Evolutionary conservation across 106 monocot genomes (phyloP).

Genomic region (Platanthera zijinensis): DNA sequence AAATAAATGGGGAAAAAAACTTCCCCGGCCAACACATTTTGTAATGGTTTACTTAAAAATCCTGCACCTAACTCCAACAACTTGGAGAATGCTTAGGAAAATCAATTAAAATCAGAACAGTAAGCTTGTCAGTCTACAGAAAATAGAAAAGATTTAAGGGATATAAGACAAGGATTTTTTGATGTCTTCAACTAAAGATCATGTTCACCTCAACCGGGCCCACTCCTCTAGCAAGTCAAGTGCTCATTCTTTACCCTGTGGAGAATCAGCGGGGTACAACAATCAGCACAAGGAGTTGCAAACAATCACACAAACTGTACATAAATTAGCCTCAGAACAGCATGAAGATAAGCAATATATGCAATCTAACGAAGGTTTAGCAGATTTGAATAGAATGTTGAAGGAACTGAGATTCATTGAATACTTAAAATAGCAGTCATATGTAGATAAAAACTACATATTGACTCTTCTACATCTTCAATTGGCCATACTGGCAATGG

Average conservation of each 20-base stretch:
- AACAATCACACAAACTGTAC: background rate
- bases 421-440: constrained; percentile 5
- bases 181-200: background rate
- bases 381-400: background rate
- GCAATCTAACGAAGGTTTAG: background rate
- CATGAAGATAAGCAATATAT: background rate
- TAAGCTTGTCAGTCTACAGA: constrained; percentile 3
- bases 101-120: constrained; percentile 13
- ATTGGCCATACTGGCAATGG: too few species aligned
- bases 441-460: too few species aligned
- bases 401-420: background rate
- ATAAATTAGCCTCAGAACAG: background rate
- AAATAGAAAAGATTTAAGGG: constrained; percentile 9
- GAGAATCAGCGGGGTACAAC: background rate
- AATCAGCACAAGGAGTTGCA: background rate
- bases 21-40: background rate
- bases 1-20: constrained; percentile 7
- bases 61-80: too few species aligned
- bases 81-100: background rate
- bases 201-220: background rate
- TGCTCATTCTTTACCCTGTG: background rate
- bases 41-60: background rate
- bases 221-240: constrained; percentile 1
- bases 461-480: constrained; percentile 12
- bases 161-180: constrained; percentile 1